Conservation (phyloP, 139 green algal species). For the Choricystis sp. region DNA sequence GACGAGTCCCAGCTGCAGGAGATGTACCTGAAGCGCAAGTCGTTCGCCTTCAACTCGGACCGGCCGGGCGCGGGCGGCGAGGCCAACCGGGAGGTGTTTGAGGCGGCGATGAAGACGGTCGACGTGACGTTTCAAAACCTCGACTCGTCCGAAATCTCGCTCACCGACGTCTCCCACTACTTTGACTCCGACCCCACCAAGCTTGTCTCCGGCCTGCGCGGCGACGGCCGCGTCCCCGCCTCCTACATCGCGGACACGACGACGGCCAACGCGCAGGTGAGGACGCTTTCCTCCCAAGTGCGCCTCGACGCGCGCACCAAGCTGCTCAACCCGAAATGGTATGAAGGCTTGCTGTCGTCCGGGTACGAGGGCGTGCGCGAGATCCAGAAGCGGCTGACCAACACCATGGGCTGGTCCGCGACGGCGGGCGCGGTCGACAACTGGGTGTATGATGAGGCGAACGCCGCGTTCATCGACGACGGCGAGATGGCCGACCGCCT, state of each 20-base stretch:
- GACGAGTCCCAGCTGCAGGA: slow-evolving; percentile 93
- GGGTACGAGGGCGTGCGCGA: slow-evolving; percentile 97
- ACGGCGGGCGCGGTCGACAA: slow-evolving; percentile 92
- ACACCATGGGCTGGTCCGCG: slow-evolving; percentile 97
- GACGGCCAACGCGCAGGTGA: slow-evolving; percentile 92
- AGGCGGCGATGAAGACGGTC: slow-evolving; percentile 89
- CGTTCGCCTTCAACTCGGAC: slow-evolving; percentile 96
- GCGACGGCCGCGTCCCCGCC: slow-evolving; percentile 66
- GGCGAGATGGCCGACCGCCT: slow-evolving; percentile 84
- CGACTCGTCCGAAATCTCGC: slow-evolving; percentile 90
- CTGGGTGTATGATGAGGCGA: slow-evolving; percentile 99
- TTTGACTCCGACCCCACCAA: slow-evolving; percentile 98
- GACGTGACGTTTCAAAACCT: slow-evolving; percentile 99
- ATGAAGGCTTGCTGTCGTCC: slow-evolving; percentile 88
- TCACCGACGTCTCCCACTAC: slow-evolving; percentile 91
- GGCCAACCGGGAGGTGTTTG: slow-evolving; percentile 75
- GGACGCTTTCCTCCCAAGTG: slow-evolving; percentile 85
- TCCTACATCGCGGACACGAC: slow-evolving; percentile 98
- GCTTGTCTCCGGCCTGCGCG: slow-evolving; percentile 78
- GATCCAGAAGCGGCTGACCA: slow-evolving; percentile 99
- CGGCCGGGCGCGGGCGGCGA: slow-evolving; percentile 77
- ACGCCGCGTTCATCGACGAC: slow-evolving; percentile 94
- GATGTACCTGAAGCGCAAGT: slow-evolving; percentile 94
- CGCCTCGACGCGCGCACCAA: slow-evolving; percentile 96
- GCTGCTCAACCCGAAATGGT: slow-evolving; percentile 99